Evolutionary conservation across 108 stramenopile genomes (phyloP).

Genomic region (Nitzschia sp.): DNA sequence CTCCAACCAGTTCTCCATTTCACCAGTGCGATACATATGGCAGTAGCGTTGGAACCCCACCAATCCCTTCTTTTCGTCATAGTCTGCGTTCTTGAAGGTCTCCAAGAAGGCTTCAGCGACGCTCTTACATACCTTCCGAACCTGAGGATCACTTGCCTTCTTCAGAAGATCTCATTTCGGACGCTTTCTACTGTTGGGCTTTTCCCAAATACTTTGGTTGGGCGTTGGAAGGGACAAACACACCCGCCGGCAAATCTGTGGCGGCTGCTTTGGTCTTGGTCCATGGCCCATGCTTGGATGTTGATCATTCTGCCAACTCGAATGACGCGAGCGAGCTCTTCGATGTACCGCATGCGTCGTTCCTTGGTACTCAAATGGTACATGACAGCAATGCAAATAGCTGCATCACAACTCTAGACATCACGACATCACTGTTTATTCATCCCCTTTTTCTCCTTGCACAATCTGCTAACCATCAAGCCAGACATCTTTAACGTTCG

Average conservation of each 20-base stretch:
- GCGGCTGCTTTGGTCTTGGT: slow-evolving; percentile 82
- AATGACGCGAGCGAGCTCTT: slow-evolving; percentile 83
- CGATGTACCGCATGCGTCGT: slow-evolving; percentile 79
- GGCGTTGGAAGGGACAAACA: slow-evolving; percentile 97
- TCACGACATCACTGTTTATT: too few relatives aligned
- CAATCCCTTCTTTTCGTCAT: slow-evolving; percentile 79
- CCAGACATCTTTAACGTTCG: too few relatives aligned
- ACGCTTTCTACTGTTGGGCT: slow-evolving; percentile 4
- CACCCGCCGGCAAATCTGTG: slow-evolving; percentile 86
- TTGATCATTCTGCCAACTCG: slow-evolving; percentile 82
- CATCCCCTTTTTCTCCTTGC: too few relatives aligned
- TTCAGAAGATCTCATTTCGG: background rate
- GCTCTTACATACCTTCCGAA: slow-evolving; percentile 50
- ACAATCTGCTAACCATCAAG: too few relatives aligned
- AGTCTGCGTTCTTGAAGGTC: slow-evolving; percentile 71
- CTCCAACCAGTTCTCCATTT: slow-evolving; percentile 77
- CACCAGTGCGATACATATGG: slow-evolving; percentile 94
- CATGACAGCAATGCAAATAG: slow-evolving; percentile 97
- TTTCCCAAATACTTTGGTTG: slow-evolving; percentile 77
- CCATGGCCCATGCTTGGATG: slow-evolving; percentile 97
- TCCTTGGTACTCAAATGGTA: slow-evolving; percentile 91
- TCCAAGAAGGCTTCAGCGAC: slow-evolving; percentile 75
- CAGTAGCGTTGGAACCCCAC: slow-evolving; percentile 96
- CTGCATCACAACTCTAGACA: slow-evolving; percentile 91
- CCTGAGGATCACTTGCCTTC: background rate